phyloP scores from a whole-genome alignment of 495 filamentous ascomycete genomes.

The Cairneyella variabilis region DNA sequence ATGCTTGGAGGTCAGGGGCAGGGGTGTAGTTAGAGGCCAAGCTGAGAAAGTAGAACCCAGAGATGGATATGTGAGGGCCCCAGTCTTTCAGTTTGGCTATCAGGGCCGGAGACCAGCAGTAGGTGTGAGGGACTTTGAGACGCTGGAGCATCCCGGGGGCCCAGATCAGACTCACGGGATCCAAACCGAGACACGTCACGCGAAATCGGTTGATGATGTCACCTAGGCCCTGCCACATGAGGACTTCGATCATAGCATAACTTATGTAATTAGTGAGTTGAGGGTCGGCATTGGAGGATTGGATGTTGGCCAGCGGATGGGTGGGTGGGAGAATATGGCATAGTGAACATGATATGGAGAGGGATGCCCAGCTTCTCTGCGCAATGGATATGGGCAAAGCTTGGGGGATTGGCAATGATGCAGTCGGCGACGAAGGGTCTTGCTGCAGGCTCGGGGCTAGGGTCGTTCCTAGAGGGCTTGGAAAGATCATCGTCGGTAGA shows the following conservation, averaged over 20 bases:
- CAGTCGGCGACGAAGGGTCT: slow-evolving; percentile 61
- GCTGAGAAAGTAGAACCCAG: slow-evolving; percentile 46
- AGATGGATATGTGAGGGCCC: slow-evolving; percentile 56
- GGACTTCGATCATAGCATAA: slow-evolving; percentile 69
- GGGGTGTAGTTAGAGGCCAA: slow-evolving; percentile 46
- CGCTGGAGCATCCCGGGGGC: slow-evolving; percentile 57
- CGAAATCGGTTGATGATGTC: slow-evolving; percentile 70
- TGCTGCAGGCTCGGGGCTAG: slow-evolving; percentile 41
- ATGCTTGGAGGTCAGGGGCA: slow-evolving; percentile 44
- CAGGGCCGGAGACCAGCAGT: slow-evolving; percentile 50
- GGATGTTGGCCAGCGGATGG: slow-evolving; percentile 50
- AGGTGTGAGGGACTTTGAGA: slow-evolving; percentile 65
- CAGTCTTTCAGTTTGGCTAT: slow-evolving; percentile 65
- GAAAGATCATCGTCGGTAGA: not conserved
- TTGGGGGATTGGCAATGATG: slow-evolving; percentile 66
- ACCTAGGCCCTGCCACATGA: slow-evolving; percentile 74
- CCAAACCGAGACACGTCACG: slow-evolving; percentile 54
- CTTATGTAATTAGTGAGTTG: slow-evolving; percentile 61
- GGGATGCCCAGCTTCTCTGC: slow-evolving; percentile 61
- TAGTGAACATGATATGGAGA: slow-evolving; percentile 59
- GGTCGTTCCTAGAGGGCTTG: not conserved
- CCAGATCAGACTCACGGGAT: slow-evolving; percentile 58
- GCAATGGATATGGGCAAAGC: slow-evolving; percentile 62
- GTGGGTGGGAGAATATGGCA: slow-evolving; percentile 34
- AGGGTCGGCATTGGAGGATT: slow-evolving; percentile 42